Percentiles rank a stretch among this genome's conserved stretches.
Evolutionary conservation across 2,329 filamentous ascomycete species (phyloP).

Genomic region (Phialocephala sp.): DNA sequence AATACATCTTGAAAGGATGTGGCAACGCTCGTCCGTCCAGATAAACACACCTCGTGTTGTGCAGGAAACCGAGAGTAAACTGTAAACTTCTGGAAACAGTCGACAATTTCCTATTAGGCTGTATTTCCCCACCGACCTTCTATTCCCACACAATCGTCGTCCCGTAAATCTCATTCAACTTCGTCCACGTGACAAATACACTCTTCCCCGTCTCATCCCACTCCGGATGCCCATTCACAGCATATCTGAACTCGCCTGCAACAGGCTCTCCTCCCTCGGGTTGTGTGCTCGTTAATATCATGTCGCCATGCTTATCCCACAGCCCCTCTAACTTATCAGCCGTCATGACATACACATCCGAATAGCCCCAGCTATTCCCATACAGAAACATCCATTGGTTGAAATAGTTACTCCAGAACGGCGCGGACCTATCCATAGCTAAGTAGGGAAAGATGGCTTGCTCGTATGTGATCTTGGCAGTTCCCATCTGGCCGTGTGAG

Average conservation of each 20-base stretch:
- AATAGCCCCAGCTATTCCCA: conserved; percentile 19
- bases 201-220: conserved; percentile 20
- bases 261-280: conserved; percentile 18
- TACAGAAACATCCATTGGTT: conserved; percentile 22
- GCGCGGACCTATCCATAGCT: conserved; percentile 13
- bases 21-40: no score
- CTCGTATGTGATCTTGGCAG: background rate
- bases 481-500: conserved; percentile 9
- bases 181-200: conserved; percentile 21
- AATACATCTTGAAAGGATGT: no score
- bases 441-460: conserved; percentile 17
- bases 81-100: no score
- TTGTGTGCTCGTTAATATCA: conserved; percentile 6
- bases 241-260: conserved; percentile 13
- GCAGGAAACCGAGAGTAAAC: no score
- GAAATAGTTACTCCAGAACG: conserved; percentile 21
- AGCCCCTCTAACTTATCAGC: conserved; percentile 18
- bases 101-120: no score
- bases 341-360: conserved; percentile 22
- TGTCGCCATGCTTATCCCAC: conserved; percentile 16
- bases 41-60: no score
- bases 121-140: background rate
- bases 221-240: conserved; percentile 19
- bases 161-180: conserved; percentile 21
- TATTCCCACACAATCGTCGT: conserved; percentile 18